Conservation (phyloP, 805 yeast species). For the Geotrichum ghanense region DNA sequence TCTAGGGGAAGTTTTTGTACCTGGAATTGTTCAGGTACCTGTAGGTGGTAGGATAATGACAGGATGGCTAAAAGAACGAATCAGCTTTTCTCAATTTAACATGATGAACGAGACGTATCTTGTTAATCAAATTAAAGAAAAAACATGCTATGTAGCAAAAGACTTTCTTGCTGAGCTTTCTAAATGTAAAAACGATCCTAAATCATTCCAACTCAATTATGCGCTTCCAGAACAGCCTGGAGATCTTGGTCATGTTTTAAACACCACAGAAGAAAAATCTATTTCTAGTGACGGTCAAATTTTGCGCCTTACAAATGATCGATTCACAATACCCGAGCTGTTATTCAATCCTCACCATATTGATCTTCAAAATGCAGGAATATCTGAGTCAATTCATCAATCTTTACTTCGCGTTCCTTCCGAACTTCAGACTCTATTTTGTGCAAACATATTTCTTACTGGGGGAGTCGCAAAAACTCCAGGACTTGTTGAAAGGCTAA, state of each 20-base stretch:
- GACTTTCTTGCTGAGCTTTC: conserved; percentile 43
- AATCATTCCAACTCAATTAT: conserved; percentile 45
- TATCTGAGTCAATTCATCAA: conserved; percentile 59
- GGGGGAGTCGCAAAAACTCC: conserved; percentile 77
- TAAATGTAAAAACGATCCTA: conserved; percentile 21
- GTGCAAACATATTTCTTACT: conserved; percentile 64
- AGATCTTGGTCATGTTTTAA: conserved; percentile 9
- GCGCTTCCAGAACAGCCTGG: conserved; percentile 47
- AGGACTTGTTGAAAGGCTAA: conserved; percentile 52
- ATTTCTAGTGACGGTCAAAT: conserved; percentile 51
- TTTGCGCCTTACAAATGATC: conserved; percentile 63
- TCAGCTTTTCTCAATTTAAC: conserved; percentile 86
- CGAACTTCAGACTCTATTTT: conserved; percentile 53
- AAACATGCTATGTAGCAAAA: conserved; percentile 54
- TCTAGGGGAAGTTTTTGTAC: conserved; percentile 64
- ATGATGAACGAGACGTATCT: conserved; percentile 83
- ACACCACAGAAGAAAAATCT: conserved; percentile 7
- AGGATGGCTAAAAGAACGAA: conserved; percentile 71
- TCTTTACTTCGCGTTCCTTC: conserved; percentile 63
- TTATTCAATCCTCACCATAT: conserved; percentile 77
- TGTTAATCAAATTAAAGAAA: conserved; percentile 77
- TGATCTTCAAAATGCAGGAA: conserved; percentile 68
- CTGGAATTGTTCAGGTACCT: conserved; percentile 66
- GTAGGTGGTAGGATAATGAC: conserved; percentile 81
- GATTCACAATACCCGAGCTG: conserved; percentile 81